A percentile compares a stretch with the other conserved stretches of the same genome.
phyloP scores from a whole-genome alignment of 2,329 filamentous ascomycete species.

The Didymella glomerata region DNA sequence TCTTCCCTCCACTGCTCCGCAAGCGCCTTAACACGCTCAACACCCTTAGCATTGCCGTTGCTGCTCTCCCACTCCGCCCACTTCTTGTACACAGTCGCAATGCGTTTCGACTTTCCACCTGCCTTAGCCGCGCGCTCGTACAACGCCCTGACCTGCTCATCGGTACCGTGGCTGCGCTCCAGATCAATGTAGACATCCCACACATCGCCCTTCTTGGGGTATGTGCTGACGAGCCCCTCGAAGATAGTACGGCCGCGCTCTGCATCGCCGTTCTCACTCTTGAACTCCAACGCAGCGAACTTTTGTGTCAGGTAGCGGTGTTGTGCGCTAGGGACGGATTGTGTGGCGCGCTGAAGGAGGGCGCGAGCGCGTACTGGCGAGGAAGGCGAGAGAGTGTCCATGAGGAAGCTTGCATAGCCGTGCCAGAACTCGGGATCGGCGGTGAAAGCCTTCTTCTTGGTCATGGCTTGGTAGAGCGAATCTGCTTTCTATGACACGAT shows the following conservation, averaged over 20 bases:
- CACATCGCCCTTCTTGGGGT: conserved; percentile 87
- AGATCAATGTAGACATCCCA: conserved; percentile 94
- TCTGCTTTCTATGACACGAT: conserved; percentile 76
- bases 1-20: conserved; percentile 74
- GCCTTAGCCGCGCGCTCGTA: conserved; percentile 78
- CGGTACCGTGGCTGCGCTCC: conserved; percentile 68
- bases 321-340: conserved; percentile 76
- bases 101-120: conserved; percentile 79
- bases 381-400: conserved; percentile 74
- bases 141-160: conserved; percentile 73
- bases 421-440: conserved; percentile 83
- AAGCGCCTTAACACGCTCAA: conserved; percentile 74
- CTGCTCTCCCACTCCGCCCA: conserved; percentile 89
- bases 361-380: conserved; percentile 79
- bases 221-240: conserved; percentile 82
- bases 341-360: conserved; percentile 82
- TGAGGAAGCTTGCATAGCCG: conserved; percentile 94
- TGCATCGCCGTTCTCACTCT: conserved; percentile 78
- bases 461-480: conserved; percentile 81
- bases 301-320: conserved; percentile 81
- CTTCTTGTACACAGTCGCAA: conserved; percentile 86
- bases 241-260: conserved; percentile 96
- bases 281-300: conserved; percentile 93
- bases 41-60: conserved; percentile 72
- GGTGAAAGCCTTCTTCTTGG: conserved; percentile 84